These are phyloP conservation scores for Fagopyrum homotropicum DNA, from an alignment of 148 eudicot species.

Conservation along the genomic window DNA sequence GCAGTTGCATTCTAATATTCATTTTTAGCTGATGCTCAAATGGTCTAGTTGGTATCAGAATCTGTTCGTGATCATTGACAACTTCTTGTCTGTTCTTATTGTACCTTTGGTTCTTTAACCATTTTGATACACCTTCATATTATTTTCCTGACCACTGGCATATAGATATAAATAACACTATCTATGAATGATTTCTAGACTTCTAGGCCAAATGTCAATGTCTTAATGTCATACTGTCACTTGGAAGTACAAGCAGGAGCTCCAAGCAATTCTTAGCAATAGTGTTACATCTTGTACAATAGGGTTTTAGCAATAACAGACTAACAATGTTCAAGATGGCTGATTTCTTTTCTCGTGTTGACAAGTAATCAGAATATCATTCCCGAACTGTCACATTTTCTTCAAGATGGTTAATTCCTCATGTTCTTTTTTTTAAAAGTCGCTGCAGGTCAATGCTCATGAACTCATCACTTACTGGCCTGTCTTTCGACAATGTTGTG, in stretches of 20 bases:
- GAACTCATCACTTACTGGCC: constrained; percentile 30
- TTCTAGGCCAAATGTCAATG: background rate
- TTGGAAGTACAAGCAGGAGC: background rate
- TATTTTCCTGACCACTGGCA: background rate
- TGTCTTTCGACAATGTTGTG: constrained; percentile 39
- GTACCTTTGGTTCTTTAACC: background rate
- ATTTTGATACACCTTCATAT: background rate
- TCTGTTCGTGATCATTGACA: background rate
- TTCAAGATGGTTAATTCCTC: background rate
- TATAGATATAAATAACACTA: background rate
- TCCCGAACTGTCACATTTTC: background rate
- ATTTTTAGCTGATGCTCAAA: background rate
- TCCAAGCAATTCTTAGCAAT: background rate
- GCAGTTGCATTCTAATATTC: background rate
- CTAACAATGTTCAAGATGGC: too few relatives aligned
- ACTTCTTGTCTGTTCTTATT: background rate
- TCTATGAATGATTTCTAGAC: background rate
- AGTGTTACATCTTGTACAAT: too few relatives aligned
- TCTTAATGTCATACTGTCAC: too few relatives aligned
- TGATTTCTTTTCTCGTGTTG: background rate
- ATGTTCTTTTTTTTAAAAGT: background rate
- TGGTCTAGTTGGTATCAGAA: background rate
- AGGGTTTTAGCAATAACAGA: background rate
- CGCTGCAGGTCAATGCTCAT: constrained; percentile 7
- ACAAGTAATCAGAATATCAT: background rate